Evolutionary conservation across 2,329 filamentous ascomycete genomes (phyloP), one percentile per base, ranked within the genome.

Genomic region (Xylaria sp.): DNA sequence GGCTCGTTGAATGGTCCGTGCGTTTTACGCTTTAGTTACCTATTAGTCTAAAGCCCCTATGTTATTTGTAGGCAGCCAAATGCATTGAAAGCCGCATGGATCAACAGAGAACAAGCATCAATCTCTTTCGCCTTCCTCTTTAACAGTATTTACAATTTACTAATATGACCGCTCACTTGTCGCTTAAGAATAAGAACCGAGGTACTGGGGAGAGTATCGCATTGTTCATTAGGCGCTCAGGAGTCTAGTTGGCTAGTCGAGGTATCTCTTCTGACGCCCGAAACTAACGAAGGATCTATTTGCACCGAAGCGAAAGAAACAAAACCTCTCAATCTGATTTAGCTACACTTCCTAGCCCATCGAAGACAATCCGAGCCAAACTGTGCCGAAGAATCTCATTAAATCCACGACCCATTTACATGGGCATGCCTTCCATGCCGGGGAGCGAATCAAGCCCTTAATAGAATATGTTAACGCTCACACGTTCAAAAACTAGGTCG

Each of bases 371-470:
- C 26, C 31, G 53, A 51, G 1, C 42, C 48, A 53, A 38, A 17
- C 13, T 28, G 6, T 26, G 20, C 26, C 26, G 42, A 31, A 26
- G 48, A 64, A 59, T 10, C 15, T 49, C 13, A 42, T 31, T 20
- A 42, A 23, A 26, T 38, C 31, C 20, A 51, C 38, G 5, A 57
- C 31, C 20, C 26, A 23, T 38, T 54, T 68, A 70, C 65, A 72
- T 70, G n/a, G 63, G 40, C 65, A 66, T 67, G 17, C 17, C 48
- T 20, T 53, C 38, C 63, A 67, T 66, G 31, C 70, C 70, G 6
- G 70, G 70, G 17, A 72, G 70, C 7, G 62, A 33, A 7, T 49
- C 9, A n/a, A 72, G 63, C 70, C 70, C 70, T 72, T 11, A 4
- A 5, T 26, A 64, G n/a, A 23, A n/a, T 26, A 46, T 56, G 60